phyloP scores from a whole-genome alignment of 805 yeast species.

The Wickerhamomyces xylosicus region DNA sequence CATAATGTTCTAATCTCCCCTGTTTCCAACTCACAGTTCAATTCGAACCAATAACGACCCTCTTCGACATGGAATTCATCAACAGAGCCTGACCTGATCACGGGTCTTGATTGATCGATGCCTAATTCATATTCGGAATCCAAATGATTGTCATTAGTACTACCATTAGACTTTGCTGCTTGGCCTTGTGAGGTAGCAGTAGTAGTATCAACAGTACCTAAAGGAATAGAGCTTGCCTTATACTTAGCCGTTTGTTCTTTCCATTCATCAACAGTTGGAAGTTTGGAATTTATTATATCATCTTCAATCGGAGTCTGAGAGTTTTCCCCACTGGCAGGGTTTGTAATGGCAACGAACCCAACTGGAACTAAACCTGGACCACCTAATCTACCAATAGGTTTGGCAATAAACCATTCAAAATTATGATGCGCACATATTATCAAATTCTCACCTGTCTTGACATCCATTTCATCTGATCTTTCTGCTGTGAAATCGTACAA shows the following conservation, averaged over 20 bases:
- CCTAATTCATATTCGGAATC: constrained; percentile 3
- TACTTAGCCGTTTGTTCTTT: constrained; percentile 82
- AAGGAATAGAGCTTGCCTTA: constrained; percentile 78
- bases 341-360: constrained; percentile 77
- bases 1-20: constrained; percentile 67
- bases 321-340: constrained; percentile 54
- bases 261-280: constrained; percentile 96
- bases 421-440: constrained; percentile 95
- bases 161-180: constrained; percentile 4
- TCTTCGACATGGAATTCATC: constrained; percentile 73
- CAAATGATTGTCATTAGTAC: constrained; percentile 1
- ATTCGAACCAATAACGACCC: constrained; percentile 83
- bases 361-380: constrained; percentile 97
- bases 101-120: constrained; percentile 11
- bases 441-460: constrained; percentile 77
- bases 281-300: constrained; percentile 53
- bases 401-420: constrained; percentile 96
- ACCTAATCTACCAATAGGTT: constrained; percentile 88
- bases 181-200: constrained; percentile 1
- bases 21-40: constrained; percentile 54
- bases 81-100: constrained; percentile 45
- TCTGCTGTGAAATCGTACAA: constrained; percentile 78
- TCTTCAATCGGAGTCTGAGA: constrained; percentile 43
- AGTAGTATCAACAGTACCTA: constrained; percentile 43
- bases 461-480: constrained; percentile 73